Evolutionary conservation across 2,329 filamentous ascomycete species (phyloP).

Genomic region (Saccharata proteae): DNA sequence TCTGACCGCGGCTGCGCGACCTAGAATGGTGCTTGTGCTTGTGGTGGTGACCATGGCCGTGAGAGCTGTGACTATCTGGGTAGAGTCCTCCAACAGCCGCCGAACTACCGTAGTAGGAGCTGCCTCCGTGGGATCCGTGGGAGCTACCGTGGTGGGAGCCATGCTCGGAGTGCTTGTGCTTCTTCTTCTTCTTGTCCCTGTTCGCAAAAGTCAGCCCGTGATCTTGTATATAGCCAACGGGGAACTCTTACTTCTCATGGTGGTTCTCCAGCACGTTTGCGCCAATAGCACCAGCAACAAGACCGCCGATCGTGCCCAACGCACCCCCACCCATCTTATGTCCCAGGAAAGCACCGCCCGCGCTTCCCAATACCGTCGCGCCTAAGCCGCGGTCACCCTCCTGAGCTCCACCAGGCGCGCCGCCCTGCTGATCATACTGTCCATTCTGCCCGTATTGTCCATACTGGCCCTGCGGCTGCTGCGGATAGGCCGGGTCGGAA

Average conservation of each 20-base stretch:
- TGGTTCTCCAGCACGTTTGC: constrained; percentile 42
- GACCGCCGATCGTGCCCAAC: constrained; percentile 39
- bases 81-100: constrained; percentile 24
- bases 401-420: constrained; percentile 17
- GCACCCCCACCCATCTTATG: constrained; percentile 42
- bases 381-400: constrained; percentile 46
- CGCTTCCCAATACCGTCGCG: constrained; percentile 41
- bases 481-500: constrained; percentile 12
- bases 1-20: constrained; percentile 19
- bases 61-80: constrained; percentile 15
- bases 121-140: constrained; percentile 7
- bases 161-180: constrained; percentile 14
- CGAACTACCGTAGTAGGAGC: constrained; percentile 19
- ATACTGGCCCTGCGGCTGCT: constrained; percentile 11
- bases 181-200: constrained; percentile 25
- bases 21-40: constrained; percentile 15
- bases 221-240: background rate
- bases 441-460: constrained; percentile 11
- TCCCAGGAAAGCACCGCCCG: constrained; percentile 42
- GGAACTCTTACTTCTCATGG: constrained; percentile 22
- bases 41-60: constrained; percentile 12
- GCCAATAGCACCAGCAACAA: constrained; percentile 42
- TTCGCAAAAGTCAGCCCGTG: constrained; percentile 7
- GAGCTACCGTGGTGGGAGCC: constrained; percentile 15
- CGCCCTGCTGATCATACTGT: constrained; percentile 17